Evolutionary conservation across 352 stramenopile species (phyloP), one percentile per base, ranked within the genome.

Genomic region (Plasmopara halstedii): DNA sequence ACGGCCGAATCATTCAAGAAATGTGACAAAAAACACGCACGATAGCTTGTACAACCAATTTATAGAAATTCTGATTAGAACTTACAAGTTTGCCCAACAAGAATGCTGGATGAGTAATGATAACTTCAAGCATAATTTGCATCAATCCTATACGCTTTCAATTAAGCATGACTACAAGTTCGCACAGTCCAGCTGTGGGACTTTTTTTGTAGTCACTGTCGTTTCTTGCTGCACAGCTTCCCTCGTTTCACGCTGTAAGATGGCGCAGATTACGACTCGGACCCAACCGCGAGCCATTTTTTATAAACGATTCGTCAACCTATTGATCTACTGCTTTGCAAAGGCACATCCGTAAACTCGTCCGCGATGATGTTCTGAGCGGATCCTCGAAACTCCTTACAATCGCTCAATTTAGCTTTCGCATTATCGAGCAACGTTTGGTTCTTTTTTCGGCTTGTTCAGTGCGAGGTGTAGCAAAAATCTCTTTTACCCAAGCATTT

Each of bases 1-100:
- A 55, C 54, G 23, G 48, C 29, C 19, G 34, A 45, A 51, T 37
- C 52, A 15, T 21, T 32, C 10, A 37, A 46, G 49, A 48, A 31
- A 31, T 6, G 37, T 4, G 42, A 18, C 25, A 29, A 33, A 31
- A 55, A 56, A 26, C 21, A 52, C 31, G 48, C 42, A 46, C 42
- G 27, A 27, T 27, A 17, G 36, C n/a, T n/a, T n/a, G 22, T n/a
- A n/a, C 35, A 14, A 19, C n/a, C 11, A 19, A 21, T 22, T 54
- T 54, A 31, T 29, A 29, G 34, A 8, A 27, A 49, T 29, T 10
- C 11, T 4, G 1, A 29, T 11, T 29, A 29, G 11, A 29, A 29
- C 25, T 4, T 29, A 29, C 25, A 29, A 11, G 6, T 10, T 4
- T 29, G 25, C 3, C 7, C 25, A 4, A n/a, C n/a, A n/a, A n/a